Evolutionary conservation across 495 filamentous ascomycete genomes (phyloP), one percentile per base, ranked within the genome.

Genomic region (Neurospora tetraspora): DNA sequence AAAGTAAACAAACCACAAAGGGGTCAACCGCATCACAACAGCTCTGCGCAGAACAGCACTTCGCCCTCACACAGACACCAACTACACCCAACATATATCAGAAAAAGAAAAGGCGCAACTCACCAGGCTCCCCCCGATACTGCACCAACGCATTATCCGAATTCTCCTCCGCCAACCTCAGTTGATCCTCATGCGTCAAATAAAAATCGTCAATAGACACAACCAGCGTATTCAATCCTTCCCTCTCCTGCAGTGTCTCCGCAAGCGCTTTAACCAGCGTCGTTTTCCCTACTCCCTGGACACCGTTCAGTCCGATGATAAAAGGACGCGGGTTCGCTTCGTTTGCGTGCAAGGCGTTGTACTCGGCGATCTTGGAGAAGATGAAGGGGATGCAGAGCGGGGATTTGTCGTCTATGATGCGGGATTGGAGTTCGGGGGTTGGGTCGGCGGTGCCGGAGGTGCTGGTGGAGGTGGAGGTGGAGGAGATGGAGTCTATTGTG

Each of bases 171-270:
- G 91, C 92, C 18, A 98, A 86, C 10, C 84, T 80, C n/a, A 86
- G 78, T 82, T 96, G 95, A 75, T 91, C 87, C 53, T 82, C 83
- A 80, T 92, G 91, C 4, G 89, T 84, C 71, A 96, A 88, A 80
- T 98, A 98, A 71, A 98, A 89, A 81, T 98, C 94, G 80, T 98
- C 95, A 71, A 97, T 93, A 77, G 92, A 94, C 77, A 94, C 85
- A 9, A 94, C 92, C 40, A 92, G 84, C 5, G 92, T 93, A 71
- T 88, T 83, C 45, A 97, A 85, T 11, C 84, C 86, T 80, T 93
- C 87, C 34, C 88, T 85, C n/a, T 86, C 84, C 70, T 85, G 83
- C 42, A 97, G 88, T n/a, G 87, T 90, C 23, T 86, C 76, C 68
- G 89, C 83, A 27, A 97, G 87, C 10, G 86, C 86, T 37, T 89